phyloP scores from a whole-genome alignment of 2,329 filamentous ascomycete species.

The Onygena corvina region DNA sequence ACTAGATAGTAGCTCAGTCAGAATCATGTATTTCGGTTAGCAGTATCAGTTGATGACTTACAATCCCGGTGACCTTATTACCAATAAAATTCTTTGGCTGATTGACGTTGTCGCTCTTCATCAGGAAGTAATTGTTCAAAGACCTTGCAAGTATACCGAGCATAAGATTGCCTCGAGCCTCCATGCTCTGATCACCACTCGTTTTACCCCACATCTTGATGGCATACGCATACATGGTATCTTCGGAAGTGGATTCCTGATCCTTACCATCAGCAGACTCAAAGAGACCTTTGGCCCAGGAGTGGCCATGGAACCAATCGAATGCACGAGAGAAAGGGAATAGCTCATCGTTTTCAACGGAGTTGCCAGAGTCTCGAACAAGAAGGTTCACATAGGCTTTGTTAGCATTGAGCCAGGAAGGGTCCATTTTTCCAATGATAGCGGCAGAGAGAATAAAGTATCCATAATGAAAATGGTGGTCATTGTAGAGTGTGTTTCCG shows the following conservation, averaged over 20 bases:
- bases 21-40: not conserved
- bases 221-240: slow-evolving; percentile 74
- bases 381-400: slow-evolving; percentile 71
- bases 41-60: slow-evolving; percentile 19
- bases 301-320: slow-evolving; percentile 92
- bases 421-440: slow-evolving; percentile 67
- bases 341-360: slow-evolving; percentile 53
- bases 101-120: slow-evolving; percentile 54
- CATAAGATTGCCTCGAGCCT: slow-evolving; percentile 73
- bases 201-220: slow-evolving; percentile 89
- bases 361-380: slow-evolving; percentile 73
- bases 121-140: slow-evolving; percentile 71
- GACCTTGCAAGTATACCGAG: slow-evolving; percentile 63
- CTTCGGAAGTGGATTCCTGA: slow-evolving; percentile 75
- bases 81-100: slow-evolving; percentile 65
- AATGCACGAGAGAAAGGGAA: slow-evolving; percentile 78
- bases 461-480: slow-evolving; percentile 56
- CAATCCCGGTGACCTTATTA: slow-evolving; percentile 58
- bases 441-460: slow-evolving; percentile 85
- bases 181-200: slow-evolving; percentile 63
- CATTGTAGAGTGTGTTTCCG: slow-evolving; percentile 68
- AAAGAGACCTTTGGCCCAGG: slow-evolving; percentile 61
- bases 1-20: slow-evolving; percentile 47
- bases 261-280: slow-evolving; percentile 44
- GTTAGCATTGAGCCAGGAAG: slow-evolving; percentile 60